Evolutionary conservation across 345 rosid genomes (phyloP).

Genomic region (Mallotus nudiflorus): DNA sequence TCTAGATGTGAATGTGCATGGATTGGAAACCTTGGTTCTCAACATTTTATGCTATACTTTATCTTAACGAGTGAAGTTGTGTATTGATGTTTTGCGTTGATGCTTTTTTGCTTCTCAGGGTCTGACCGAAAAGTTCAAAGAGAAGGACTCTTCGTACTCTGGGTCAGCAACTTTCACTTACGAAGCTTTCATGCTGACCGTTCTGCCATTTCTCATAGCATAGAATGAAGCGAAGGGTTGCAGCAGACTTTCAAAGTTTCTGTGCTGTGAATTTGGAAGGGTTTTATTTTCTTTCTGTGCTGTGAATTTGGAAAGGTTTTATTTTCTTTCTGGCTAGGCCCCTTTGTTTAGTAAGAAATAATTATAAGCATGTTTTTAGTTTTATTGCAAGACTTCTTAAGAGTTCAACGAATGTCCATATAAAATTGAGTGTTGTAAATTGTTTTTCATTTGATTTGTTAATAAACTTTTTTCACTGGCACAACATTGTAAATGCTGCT

Average conservation of each 20-base stretch:
- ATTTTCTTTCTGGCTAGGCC: not conserved
- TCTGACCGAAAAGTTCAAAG: conserved; percentile 87
- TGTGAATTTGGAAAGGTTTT: conserved; percentile 4
- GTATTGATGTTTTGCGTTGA: not conserved
- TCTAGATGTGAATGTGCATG: not conserved
- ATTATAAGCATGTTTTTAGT: no score
- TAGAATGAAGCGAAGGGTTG: conserved; percentile 15
- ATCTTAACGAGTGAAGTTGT: not conserved
- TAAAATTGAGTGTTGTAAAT: no score
- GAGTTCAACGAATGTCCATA: no score
- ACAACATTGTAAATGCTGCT: no score
- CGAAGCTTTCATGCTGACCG: conserved; percentile 81
- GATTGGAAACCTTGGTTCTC: not conserved
- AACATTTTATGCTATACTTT: not conserved
- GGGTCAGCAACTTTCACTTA: conserved; percentile 84
- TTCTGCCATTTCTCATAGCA: conserved; percentile 85
- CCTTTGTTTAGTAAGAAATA: not conserved
- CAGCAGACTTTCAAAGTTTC: not conserved
- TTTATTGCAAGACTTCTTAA: no score
- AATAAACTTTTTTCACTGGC: no score
- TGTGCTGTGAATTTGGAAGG: conserved; percentile 2
- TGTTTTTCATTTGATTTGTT: no score
- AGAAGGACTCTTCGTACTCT: conserved; percentile 60
- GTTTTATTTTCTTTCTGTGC: not conserved
- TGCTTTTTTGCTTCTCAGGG: conserved; percentile 49